Base-by-base conservation (phyloP, 1,284 basidiomycete species). In the Agroathelia rolfsii region DNA sequence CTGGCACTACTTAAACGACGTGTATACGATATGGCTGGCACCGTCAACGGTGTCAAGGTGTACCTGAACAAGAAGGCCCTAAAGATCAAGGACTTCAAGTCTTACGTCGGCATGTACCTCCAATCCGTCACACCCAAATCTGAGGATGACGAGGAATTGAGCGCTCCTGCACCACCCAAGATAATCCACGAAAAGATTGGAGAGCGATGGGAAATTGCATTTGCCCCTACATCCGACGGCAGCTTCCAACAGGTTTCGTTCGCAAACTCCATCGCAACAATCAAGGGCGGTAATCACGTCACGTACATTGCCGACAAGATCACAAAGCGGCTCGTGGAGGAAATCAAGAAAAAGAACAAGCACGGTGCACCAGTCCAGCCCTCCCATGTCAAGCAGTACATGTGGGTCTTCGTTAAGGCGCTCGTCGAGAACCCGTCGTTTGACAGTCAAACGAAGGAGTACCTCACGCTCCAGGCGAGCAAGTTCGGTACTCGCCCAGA, bases 371-470 rank as follows among this genome's bases (percentile, higher is more conserved):
- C 83, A 1, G 83, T 98, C 49, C 97, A 97, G 59, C 72, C 88
- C 8, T 75, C 79, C 39, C 90, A 96, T 59, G 82, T 98, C 61
- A 94, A 89, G 65, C 93, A 86, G 52, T 93, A 99, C 53, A 90
- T 98, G 75, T 95, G 90, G 90, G 73, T 99, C 40, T 99, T 98
- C 52, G 84, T 99, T 54, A 98, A 98, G 51, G 80, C 88, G 14
- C 68, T 96, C 42, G 85, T 98, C 42, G 93, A 96, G 62, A 99
- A 99, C 53, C 94, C 95, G 6, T 89, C 93, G 1, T 99, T 99
- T 58, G 94, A 99, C 68, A 93, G 90, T 63, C 95, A 99, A 60
- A 98, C 95, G 29, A 99, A 99, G 64, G 95, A 99, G 59, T 88
- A 82, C 6, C 62, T 98, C 45, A 98, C 93, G 2, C 64, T 98